Conservation (phyloP, 805 yeast genomes). For the Vanderwaltozyma verrucispora region DNA sequence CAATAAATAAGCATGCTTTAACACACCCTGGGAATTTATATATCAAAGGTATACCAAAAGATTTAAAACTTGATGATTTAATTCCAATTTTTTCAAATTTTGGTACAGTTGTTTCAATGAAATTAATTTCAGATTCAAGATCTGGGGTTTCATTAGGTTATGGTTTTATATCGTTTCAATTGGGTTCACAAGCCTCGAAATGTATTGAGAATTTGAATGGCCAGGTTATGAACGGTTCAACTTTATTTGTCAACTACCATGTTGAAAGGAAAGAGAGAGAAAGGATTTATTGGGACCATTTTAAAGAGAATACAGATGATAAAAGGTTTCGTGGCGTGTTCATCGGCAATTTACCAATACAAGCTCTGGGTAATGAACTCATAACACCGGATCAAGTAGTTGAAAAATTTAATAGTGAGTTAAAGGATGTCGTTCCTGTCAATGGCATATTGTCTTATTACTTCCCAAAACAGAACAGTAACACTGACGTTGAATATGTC, state of each 20-base stretch:
- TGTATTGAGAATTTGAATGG: conserved; percentile 52
- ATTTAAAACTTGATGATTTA: conserved; percentile 31
- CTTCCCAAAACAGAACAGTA: conserved; percentile 20
- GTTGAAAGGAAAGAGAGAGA: conserved; percentile 54
- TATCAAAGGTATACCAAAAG: conserved; percentile 38
- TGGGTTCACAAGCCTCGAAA: conserved; percentile 46
- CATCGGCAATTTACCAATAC: conserved; percentile 39
- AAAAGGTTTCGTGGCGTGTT: conserved; percentile 45
- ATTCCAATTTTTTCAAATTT: conserved; percentile 30
- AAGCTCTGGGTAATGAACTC: conserved; percentile 26
- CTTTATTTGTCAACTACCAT: conserved; percentile 47
- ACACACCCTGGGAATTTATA: conserved; percentile 51
- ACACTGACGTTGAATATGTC: conserved; percentile 7
- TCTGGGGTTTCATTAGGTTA: conserved; percentile 35
- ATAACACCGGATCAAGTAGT: conserved; percentile 24
- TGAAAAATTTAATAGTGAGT: conserved; percentile 34
- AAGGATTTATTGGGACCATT: conserved; percentile 24
- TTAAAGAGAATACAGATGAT: conserved; percentile 32
- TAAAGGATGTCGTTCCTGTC: conserved; percentile 31
- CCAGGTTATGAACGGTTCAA: conserved; percentile 21
- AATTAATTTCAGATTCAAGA: conserved; percentile 36
- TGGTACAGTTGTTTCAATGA: conserved; percentile 37
- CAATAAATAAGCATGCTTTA: conserved; percentile 21
- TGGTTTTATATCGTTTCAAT: conserved; percentile 59
- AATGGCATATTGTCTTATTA: conserved; percentile 20